Evolutionary conservation across 129 eudicot genomes (phyloP).

Genomic region (Pseudognaphalium luteoalbum): DNA sequence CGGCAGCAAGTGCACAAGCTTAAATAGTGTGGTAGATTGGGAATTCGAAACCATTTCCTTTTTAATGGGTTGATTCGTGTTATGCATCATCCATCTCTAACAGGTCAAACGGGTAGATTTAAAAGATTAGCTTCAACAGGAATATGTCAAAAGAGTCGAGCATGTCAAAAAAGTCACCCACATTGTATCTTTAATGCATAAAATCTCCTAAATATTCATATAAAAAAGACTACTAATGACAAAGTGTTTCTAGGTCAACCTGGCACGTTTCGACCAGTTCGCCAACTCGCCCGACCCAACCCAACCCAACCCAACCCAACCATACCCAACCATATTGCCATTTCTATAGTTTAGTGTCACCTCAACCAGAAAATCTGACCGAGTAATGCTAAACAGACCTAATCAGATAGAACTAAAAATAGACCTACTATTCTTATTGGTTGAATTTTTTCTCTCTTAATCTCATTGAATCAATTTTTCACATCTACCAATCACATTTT

Average conservation of each 20-base stretch:
- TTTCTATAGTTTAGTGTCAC: neutral
- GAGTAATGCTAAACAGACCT: neutral
- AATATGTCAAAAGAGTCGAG: neutral
- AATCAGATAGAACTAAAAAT: no score
- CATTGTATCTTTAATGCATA: neutral
- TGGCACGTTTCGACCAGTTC: neutral
- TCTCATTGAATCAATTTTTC: no score
- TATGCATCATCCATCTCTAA: neutral
- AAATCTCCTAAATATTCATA: neutral
- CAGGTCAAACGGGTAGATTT: neutral
- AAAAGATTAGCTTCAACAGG: neutral
- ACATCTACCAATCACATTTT: no score
- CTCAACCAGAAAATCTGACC: constrained; percentile 16
- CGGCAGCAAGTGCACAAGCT: neutral
- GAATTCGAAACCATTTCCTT: neutral
- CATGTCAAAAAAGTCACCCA: neutral
- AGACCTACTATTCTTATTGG: no score
- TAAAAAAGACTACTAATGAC: neutral
- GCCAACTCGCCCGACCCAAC: no score
- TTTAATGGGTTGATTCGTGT: neutral
- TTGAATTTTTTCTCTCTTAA: no score
- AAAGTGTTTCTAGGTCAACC: neutral
- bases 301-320: no score
- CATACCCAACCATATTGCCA: neutral
- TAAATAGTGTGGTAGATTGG: neutral